Base-by-base conservation (phyloP, 139 green algal genomes). In the Picochlorum sp. region DNA sequence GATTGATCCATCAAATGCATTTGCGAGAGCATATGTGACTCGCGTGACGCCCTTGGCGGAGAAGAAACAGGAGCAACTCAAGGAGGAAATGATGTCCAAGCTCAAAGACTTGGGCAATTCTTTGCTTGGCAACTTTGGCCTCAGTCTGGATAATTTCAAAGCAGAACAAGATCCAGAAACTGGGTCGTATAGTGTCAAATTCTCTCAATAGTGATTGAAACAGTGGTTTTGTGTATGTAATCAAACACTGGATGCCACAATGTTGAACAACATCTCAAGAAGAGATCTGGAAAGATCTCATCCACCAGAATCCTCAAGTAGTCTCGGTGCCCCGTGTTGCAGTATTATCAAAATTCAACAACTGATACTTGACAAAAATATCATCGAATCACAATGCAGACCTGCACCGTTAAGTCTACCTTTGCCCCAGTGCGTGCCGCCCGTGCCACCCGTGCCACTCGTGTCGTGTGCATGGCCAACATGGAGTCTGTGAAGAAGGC, bases 91-190 rank as follows among this genome's bases (percentile, higher is more conserved):
- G 83, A 66, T 92, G 13, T 74, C 80, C 26, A 96, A 99, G 75
- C 72, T 98, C 11, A 98, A 99, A 72, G 88, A 97, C 6, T 73
- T 98, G 45, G 92, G 92, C 32, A 97, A 98, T 69, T 87, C 76
- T 3, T 67, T 98, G n/a, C 71, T 98, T 16, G 93, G 94, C 57
- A 90, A 95, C 57, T 97, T 98, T 79, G 93, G 93, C 3, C 71
- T 98, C 69, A 89, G 71, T 1, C 32, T 96, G 24, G 93, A 98
- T 84, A 97, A 97, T 67, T 98, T 98, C 81, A 94, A 97, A 65
- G 84, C 91, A 16, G 84, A 90, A 49, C 85, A 98, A 75, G 94
- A 98, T 71, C 91, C 91, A 0, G 64, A 69, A 30, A 96, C 86
- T 6, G 93, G 93, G 7, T 75, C 74, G 5, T 98, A 98, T 74